A percentile compares a stretch with the other conserved stretches of the same genome.
Evolutionary conservation across 2,329 filamentous ascomycete genomes (phyloP).

Genomic region (Parastagonospora avenae): DNA sequence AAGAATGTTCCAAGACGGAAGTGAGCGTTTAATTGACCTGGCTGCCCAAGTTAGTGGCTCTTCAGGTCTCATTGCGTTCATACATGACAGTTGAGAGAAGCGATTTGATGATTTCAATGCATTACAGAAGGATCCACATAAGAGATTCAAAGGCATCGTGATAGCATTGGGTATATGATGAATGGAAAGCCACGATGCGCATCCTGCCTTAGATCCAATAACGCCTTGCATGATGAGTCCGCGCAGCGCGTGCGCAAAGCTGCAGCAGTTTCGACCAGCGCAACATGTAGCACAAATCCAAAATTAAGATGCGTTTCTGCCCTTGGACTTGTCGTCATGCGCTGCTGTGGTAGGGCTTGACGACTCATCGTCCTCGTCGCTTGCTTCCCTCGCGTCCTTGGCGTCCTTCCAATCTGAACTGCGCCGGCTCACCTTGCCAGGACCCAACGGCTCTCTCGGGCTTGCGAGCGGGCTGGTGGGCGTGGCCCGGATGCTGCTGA

Average conservation of each 20-base stretch:
- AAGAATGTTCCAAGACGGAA: constrained; percentile 47
- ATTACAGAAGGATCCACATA: not conserved
- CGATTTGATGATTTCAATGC: no score
- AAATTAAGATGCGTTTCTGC: not conserved
- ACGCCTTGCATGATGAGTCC: not conserved
- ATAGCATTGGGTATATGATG: constrained; percentile 6
- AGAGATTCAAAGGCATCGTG: not conserved
- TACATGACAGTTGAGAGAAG: constrained; percentile 19
- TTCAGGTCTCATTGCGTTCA: constrained; percentile 46
- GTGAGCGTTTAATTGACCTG: constrained; percentile 48
- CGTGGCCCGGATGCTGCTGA: constrained; percentile 68
- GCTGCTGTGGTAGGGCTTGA: constrained; percentile 13
- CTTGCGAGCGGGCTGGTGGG: constrained; percentile 67
- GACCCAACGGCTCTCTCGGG: constrained; percentile 44
- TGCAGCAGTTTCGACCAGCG: not conserved
- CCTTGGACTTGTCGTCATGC: constrained; percentile 9
- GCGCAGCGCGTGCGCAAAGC: not conserved
- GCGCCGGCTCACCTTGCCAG: constrained; percentile 36
- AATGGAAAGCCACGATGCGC: not conserved
- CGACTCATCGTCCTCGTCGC: constrained; percentile 31
- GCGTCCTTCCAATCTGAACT: constrained; percentile 46
- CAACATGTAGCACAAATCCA: no score
- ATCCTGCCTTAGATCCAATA: not conserved
- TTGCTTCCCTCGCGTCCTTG: constrained; percentile 37
- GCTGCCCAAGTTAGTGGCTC: constrained; percentile 39